Base-by-base conservation (phyloP, 2,329 filamentous ascomycete genomes). In the Colletotrichum costaricense region DNA sequence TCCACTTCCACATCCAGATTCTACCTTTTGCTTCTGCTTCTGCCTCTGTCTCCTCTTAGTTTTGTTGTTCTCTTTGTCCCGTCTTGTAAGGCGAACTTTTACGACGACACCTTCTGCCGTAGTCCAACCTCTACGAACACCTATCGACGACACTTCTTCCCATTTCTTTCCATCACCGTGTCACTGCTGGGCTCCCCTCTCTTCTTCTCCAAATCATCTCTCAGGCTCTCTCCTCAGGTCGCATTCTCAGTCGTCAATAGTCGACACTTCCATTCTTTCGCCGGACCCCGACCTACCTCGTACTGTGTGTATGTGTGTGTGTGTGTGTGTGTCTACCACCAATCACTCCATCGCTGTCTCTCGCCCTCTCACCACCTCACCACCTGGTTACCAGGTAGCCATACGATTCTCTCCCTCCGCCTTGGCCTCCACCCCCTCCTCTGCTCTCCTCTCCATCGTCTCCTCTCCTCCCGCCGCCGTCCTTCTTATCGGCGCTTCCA, bases 401-500 rank as follows among this genome's bases (percentile, higher is more conserved):
- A 14, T 52, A 19, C 16, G 2, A 42, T 6, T 33, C 7, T 63
- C 24, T 46, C 26, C 38, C 24, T 9, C 5, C 28, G 42, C 46
- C 33, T 42, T 24, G 5, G 16, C 16, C 38, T 19, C 30, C 24
- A 6, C 11, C 49, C 49, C 28, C 26, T 19, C 56, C 57, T 30
- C 35, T n/a, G 33, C 35, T 8, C 56, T 49, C 19, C 42, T 57
- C 66, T n/a, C 38, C 38, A 35, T n/a, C 59, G 16, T 49, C 42
- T 49, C 19, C 42, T 49, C 42, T 22, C 42, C 19, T 49, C 42
- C 42, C 42, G 42, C 42, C 42, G 42, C 42, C 19, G 42, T 49
- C 42, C 42, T 49, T 59, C 62, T 64, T 59, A 68, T 66, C 71
- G 35, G 22, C 28, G 52, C 16, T 11, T 22, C 35, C 38, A 33